phyloP scores from a whole-genome alignment of 2,329 filamentous ascomycete genomes.

The Diaporthe helianthi region DNA sequence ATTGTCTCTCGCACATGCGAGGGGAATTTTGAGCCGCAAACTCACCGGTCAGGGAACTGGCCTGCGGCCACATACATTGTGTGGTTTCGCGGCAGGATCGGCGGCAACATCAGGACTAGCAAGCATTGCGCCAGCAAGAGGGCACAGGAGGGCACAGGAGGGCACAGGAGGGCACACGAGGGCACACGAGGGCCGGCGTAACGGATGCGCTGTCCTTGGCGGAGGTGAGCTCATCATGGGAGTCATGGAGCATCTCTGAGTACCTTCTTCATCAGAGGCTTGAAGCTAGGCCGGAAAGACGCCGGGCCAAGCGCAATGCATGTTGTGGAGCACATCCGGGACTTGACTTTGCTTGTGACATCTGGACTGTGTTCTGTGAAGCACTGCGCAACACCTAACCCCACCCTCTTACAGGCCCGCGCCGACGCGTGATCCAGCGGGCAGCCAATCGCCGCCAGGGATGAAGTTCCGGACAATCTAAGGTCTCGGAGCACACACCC shows the following conservation, averaged over 20 bases:
- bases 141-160: background rate
- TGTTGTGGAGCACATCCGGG: conserved; percentile 7
- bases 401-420: conserved; percentile 23
- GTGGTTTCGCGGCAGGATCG: conserved; percentile 21
- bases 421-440: conserved; percentile 16
- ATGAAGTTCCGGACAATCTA: conserved; percentile 7
- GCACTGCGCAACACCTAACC: conserved; percentile 19
- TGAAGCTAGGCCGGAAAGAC: conserved; percentile 23
- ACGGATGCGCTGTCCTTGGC: conserved; percentile 20
- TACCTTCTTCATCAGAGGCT: background rate
- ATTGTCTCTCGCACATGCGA: conserved; percentile 6
- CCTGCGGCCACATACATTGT: background rate
- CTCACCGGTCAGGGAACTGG: conserved; percentile 9
- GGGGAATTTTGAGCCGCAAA: conserved; percentile 30
- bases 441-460: conserved; percentile 9
- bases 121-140: background rate
- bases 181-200: conserved; percentile 8
- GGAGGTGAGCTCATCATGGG: background rate
- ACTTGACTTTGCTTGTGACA: conserved; percentile 23
- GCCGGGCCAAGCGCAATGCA: conserved; percentile 20
- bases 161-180: background rate
- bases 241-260: background rate
- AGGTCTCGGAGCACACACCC: conserved; percentile 2
- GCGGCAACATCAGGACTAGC: conserved; percentile 4
- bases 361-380: too few relatives aligned